Conservation (phyloP, 129 eudicot genomes). For the Arctium minus region DNA sequence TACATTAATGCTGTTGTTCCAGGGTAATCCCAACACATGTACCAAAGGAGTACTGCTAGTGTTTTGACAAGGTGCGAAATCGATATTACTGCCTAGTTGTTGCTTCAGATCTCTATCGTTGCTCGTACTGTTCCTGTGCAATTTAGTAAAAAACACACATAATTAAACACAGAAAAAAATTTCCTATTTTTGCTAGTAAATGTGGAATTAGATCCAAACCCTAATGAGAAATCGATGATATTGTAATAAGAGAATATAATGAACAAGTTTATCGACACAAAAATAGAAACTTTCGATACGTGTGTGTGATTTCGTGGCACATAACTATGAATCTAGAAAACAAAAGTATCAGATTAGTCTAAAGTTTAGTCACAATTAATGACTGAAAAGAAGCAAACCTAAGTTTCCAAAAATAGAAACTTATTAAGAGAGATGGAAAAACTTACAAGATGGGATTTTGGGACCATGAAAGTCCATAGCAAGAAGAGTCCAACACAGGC, state of each 20-base stretch:
- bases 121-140: conserved; percentile 31
- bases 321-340: conserved; percentile 6
- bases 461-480: conserved; percentile 59
- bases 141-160: neutral
- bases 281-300: conserved; percentile 2
- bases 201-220: conserved; percentile 25
- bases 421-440: conserved; percentile 14
- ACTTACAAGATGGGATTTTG: conserved; percentile 67
- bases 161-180: neutral
- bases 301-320: conserved; percentile 14
- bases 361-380: conserved; percentile 9
- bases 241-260: neutral
- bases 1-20: conserved; percentile 15
- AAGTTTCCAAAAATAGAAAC: conserved; percentile 14
- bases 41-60: conserved; percentile 24
- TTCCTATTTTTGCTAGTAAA: neutral
- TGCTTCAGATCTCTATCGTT: conserved; percentile 32
- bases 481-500: conserved; percentile 39
- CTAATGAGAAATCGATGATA: conserved; percentile 17
- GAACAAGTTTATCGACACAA: neutral
- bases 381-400: conserved; percentile 11
- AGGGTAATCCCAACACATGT: conserved; percentile 46
- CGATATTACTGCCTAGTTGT: conserved; percentile 2
- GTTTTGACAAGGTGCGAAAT: conserved; percentile 10
- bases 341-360: conserved; percentile 13